Base-by-base conservation (phyloP, 495 filamentous ascomycete genomes). In the Stereocaulon alpinum region DNA sequence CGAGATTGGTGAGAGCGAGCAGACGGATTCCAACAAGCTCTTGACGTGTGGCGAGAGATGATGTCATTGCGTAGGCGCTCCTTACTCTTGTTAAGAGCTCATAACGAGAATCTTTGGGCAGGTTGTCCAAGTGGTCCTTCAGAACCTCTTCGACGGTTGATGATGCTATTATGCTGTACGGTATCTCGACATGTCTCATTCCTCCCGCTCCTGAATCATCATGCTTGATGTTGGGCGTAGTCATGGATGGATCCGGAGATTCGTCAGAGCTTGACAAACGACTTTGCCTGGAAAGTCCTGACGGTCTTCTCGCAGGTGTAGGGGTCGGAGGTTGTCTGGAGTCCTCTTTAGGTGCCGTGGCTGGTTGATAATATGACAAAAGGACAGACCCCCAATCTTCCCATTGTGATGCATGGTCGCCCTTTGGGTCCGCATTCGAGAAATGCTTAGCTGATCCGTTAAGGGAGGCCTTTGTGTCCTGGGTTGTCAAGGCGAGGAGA, bases 1-100 rank as follows among this genome's bases (percentile, higher is more conserved):
- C 90, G 44, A 97, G 72, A 67, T 99, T 99, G 18, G 88, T 90
- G 63, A 96, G 82, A 27, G 94, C 92, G 49, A 97, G 74, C 22
- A 96, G 74, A 24, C 91, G 85, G 53, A 92, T 83, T 34, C 85
- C 82, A 41, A 97, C 76, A 22, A 93, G 84, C 62, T 87, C 80
- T 66, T 88, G 86, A 40, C 91, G 80, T 43, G 80, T 81, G 48
- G 82, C 77, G 32, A 76, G 63, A 3, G 88, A 85, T 2, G 77
- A 76, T 37, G 79, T 73, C 56, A 99, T 74, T 0, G 87, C 89
- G 62, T 86, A 82, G n/a, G 88, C 88, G 37, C 86, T 80, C 40
- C 94, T 86, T 24, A 95, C 69, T 22, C 86, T 85, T 61, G 89
- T 83, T n/a, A 97, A 80, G 24, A 94, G 77, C 59, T 96, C 91